Evolutionary conservation across 805 yeast genomes (phyloP), one percentile per base, ranked within the genome.

Genomic region (Dipodascopsis uninucleata): DNA sequence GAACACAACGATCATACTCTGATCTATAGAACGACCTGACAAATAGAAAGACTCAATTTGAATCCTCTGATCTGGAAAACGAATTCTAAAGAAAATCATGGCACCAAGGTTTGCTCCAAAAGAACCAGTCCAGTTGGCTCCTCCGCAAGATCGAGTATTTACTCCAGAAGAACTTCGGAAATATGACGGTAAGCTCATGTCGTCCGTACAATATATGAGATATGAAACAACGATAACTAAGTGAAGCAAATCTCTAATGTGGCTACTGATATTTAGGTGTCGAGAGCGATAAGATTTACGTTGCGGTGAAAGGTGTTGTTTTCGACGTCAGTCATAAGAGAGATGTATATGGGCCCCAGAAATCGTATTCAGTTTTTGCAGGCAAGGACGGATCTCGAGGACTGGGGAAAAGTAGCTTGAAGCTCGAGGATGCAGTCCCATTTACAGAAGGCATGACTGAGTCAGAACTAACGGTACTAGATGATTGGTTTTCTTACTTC

Each of bases 381-480:
- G 96, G 90, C 4, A 77, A 75, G 52, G 96, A 86, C 55, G 85
- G 85, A 18, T 77, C 85, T 26, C 68, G 93, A 46, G 82, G 90
- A 2, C 67, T 86, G 41, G 96, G 85, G 1, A 76, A 80, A 57
- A 79, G 85, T 41, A 74, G 81, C 16, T 61, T 81, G 20, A 70
- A 73, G n/a, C 67, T 70, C 0, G 77, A 70, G 43, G 83, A 80
- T 50, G 74, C 76, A 1, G 68, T 49, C 24, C 58, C 68, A 5
- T 61, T 58, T 14, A 61, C 55, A 33, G 52, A 45, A 5, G 73
- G 63, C 34, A 71, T 86, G 53, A 71, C 74, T 18, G 84, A 75
- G 8, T 76, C 75, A 49, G 86, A 86, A 64, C 61, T 67, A 43
- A 67, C 68, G 58, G 79, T 76, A 1, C 72, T 85, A 45, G 79